Conservation (phyloP, 2,329 filamentous ascomycete genomes). For the Apiospora hydei region DNA sequence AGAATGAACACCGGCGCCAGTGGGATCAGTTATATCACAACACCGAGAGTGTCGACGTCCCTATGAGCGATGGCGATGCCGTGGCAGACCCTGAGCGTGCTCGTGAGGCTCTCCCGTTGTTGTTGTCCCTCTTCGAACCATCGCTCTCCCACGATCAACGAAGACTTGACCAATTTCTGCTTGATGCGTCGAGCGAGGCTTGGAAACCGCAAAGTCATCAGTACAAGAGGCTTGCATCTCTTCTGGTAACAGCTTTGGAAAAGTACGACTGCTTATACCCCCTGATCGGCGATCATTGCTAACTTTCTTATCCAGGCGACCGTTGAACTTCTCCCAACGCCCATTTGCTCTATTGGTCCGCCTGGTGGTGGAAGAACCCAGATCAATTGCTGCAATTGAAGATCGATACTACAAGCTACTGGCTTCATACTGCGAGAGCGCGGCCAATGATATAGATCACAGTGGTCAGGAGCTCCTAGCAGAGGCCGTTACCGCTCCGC, state of each 20-base stretch:
- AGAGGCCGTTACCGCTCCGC: conserved; percentile 36
- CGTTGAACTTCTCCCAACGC: conserved; percentile 35
- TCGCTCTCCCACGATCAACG: conserved; percentile 53
- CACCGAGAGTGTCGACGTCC: conserved; percentile 33
- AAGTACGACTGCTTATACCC: conserved; percentile 31
- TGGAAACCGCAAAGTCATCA: conserved; percentile 22
- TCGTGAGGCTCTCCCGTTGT: conserved; percentile 52
- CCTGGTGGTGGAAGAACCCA: conserved; percentile 40
- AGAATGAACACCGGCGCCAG: conserved; percentile 61
- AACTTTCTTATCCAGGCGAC: conserved; percentile 32
- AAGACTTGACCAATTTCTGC: conserved; percentile 54
- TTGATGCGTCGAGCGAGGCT: conserved; percentile 45
- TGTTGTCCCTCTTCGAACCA: conserved; percentile 58
- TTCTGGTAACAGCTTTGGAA: conserved; percentile 40
- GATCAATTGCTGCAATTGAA: conserved; percentile 39
- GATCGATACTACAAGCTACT: conserved; percentile 51
- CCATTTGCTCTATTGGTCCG: conserved; percentile 48
- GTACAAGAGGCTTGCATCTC: conserved; percentile 37
- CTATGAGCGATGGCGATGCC: background rate
- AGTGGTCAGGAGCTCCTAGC: conserved; percentile 32
- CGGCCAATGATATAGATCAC: background rate
- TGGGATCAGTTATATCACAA: conserved; percentile 68
- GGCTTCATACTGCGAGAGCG: conserved; percentile 44
- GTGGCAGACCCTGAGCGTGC: conserved; percentile 42
- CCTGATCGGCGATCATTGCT: conserved; percentile 25